Conservation (phyloP, 495 filamentous ascomycete genomes). For the Platismatia glauca region DNA sequence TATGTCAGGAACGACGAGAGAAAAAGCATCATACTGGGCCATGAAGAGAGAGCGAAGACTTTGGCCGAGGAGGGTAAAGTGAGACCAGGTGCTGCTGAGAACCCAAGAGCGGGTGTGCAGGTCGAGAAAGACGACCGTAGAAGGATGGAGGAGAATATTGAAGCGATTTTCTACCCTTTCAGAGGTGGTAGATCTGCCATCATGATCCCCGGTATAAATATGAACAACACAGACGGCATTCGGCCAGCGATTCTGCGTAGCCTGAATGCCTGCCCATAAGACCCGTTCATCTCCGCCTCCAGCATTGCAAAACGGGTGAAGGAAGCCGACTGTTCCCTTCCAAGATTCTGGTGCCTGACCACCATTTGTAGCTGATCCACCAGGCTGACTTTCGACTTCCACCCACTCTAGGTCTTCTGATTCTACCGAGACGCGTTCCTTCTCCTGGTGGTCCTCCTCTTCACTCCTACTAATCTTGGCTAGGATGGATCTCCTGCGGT, state of each 20-base stretch:
- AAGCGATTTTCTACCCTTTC: conserved; percentile 77
- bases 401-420: conserved; percentile 65
- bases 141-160: conserved; percentile 80
- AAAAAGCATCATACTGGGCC: conserved; percentile 91
- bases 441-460: conserved; percentile 43
- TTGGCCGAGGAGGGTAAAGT: conserved; percentile 91
- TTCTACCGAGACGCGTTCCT: conserved; percentile 28
- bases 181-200: conserved; percentile 72
- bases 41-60: conserved; percentile 77
- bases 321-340: conserved; percentile 85
- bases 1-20: conserved; percentile 80
- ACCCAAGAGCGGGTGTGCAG: conserved; percentile 80
- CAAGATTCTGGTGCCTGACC: conserved; percentile 49
- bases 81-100: conserved; percentile 73
- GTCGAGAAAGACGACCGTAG: conserved; percentile 80
- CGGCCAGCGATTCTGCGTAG: conserved; percentile 84
- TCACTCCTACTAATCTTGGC: conserved; percentile 50
- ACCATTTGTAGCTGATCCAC: conserved; percentile 44
- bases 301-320: conserved; percentile 87
- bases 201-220: conserved; percentile 94
- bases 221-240: conserved; percentile 84
- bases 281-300: conserved; percentile 94
- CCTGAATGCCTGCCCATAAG: conserved; percentile 88
- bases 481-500: conserved; percentile 53
- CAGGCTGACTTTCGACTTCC: conserved; percentile 52